Percentiles rank a stretch among this genome's conserved stretches.
Evolutionary conservation across 805 yeast genomes (phyloP).

Genomic region (Starmerella sirachaensis): DNA sequence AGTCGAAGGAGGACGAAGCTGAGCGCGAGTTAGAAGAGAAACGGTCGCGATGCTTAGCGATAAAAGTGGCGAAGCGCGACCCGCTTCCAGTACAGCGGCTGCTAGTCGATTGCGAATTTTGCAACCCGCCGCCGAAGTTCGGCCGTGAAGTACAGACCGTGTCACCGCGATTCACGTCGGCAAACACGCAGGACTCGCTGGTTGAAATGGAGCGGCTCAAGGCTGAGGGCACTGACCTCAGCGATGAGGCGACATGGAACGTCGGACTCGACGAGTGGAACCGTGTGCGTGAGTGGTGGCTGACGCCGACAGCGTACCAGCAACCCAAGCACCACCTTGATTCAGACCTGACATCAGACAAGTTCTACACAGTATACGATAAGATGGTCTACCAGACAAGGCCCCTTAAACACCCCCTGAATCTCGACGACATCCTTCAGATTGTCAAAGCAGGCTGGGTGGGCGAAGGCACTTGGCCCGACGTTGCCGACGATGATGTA

Average conservation of each 20-base stretch:
- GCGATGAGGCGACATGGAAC: slow-evolving; percentile 33
- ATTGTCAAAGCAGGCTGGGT: slow-evolving; percentile 80
- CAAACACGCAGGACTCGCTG: slow-evolving; percentile 9
- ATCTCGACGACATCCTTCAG: slow-evolving; percentile 57
- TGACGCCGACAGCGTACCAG: slow-evolving; percentile 21
- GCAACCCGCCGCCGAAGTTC: slow-evolving; percentile 24
- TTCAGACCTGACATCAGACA: slow-evolving; percentile 24
- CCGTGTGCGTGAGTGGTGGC: slow-evolving; percentile 57
- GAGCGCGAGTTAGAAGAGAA: slow-evolving; percentile 20
- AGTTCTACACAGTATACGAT: slow-evolving; percentile 42
- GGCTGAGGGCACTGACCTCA: slow-evolving; percentile 17
- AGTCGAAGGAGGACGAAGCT: slow-evolving; percentile 11
- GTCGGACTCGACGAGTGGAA: slow-evolving; percentile 60
- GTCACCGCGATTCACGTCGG: slow-evolving; percentile 19
- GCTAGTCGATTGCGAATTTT: slow-evolving; percentile 25
- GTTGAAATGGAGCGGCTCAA: slow-evolving; percentile 8
- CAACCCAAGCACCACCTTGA: slow-evolving; percentile 21
- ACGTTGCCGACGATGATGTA: slow-evolving; percentile 20
- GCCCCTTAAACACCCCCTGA: slow-evolving; percentile 55
- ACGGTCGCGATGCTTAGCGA: slow-evolving; percentile 22
- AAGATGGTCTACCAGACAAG: slow-evolving; percentile 59
- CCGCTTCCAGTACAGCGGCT: slow-evolving; percentile 24
- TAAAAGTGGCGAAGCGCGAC: slow-evolving; percentile 24
- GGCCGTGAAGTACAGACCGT: slow-evolving; percentile 16
- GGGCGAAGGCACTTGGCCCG: slow-evolving; percentile 56